Evolutionary conservation across 371 early-diverging fungal species (phyloP).

Genomic region (Enterocytospora artemiae): DNA sequence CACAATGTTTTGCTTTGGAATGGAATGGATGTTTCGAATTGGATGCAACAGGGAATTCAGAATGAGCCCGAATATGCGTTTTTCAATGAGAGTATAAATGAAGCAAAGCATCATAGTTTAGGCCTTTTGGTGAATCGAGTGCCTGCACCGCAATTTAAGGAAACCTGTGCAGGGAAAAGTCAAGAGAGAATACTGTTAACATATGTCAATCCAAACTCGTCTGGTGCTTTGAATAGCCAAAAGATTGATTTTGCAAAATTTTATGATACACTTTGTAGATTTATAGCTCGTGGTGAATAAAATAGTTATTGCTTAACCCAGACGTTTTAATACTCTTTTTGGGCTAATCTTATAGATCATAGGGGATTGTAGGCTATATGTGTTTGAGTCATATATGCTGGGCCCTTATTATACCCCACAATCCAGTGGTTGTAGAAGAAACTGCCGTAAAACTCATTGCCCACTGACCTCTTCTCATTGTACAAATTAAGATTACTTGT

Average conservation of each 20-base stretch:
- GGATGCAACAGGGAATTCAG: constrained; percentile 80
- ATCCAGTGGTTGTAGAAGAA: too few relatives aligned
- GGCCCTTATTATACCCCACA: too few relatives aligned
- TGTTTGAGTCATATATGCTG: too few relatives aligned
- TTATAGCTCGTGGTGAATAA: constrained; percentile 47
- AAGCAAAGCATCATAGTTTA: constrained; percentile 73
- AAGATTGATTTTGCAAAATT: constrained; percentile 59
- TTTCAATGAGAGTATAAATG: constrained; percentile 73
- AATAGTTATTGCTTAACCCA: neutral
- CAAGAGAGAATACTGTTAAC: constrained; percentile 95
- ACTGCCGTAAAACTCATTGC: too few relatives aligned
- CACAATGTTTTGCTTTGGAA: constrained; percentile 89
- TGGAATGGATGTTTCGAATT: constrained; percentile 75
- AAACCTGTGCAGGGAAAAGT: constrained; percentile 84
- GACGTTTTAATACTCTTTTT: neutral
- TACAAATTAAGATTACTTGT: too few relatives aligned
- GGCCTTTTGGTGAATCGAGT: constrained; percentile 79
- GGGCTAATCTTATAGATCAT: neutral
- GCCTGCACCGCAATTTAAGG: constrained; percentile 93
- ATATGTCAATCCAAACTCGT: constrained; percentile 93
- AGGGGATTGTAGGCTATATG: neutral
- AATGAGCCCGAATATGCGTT: constrained; percentile 77
- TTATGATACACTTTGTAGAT: constrained; percentile 52
- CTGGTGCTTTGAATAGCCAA: constrained; percentile 58
- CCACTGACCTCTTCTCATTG: too few relatives aligned